Base-by-base conservation (phyloP, 768 basidiomycete genomes). In the Lactarius sp. region DNA sequence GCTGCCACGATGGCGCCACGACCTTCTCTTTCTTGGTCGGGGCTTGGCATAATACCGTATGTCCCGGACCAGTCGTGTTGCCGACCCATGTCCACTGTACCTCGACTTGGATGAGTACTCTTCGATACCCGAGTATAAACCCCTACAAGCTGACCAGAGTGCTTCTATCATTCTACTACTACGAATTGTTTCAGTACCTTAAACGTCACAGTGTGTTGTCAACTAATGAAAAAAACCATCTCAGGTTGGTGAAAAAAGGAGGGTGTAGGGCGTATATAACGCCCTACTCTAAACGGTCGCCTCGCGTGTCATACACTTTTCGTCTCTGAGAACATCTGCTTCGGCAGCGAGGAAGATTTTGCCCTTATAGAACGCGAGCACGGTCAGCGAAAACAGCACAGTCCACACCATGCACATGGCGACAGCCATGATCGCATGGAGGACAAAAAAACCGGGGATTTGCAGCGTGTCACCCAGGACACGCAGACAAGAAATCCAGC, bases 401-500 rank as follows among this genome's bases (percentile, higher is more conserved):
- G 70, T 62, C 79, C 80, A 80, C 10, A 73, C 75, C 14, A 71
- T 20, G 60, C 72, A 73, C 74, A 81, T 78, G 58, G 75, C n/a
- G 52, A 76, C 65, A 1, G 75, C 71, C 74, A 80, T 76, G 65
- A 79, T 66, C 16, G 75, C 55, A 66, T 81, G 79, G 56, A 79
- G 61, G 62, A 71, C 64, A 64, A 72, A 69, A 68, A 81, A 79
- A 2, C 75, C 77, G 20, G 70, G 53, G 59, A 80, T 71, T 44
- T 76, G 47, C 64, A 81, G 77, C 52, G 77, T 72, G 59, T 80
- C 77, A 22, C 77, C 79, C 31, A 80, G 69, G 39, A 77, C 72
- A 46, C 77, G 74, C 18, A 78, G 65, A 7, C 75, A 75, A 14
- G 75, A 72, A 52, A 81, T 81, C 79, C 79, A 81, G 37, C 80